A percentile compares a stretch with the other conserved stretches of the same genome.
Conservation (phyloP, 192 early-diverging fungal genomes). For the Backusella psychrophila region DNA sequence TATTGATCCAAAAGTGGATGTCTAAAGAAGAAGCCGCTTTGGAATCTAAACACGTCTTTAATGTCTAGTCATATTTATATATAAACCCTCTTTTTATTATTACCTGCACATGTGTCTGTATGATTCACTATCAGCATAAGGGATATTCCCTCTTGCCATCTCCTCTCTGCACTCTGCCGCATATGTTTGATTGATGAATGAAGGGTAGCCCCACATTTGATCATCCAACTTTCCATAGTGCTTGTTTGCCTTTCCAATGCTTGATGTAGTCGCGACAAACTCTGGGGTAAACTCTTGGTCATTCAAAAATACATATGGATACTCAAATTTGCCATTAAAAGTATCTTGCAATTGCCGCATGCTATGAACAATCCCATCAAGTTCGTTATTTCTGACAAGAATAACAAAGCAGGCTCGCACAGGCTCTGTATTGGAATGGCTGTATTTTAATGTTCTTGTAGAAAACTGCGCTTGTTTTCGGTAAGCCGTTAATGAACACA, state of each 20-base stretch:
- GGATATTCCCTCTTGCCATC: constrained; percentile 50
- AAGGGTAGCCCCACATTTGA: constrained; percentile 79
- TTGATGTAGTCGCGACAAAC: constrained; percentile 56
- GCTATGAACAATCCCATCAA: constrained; percentile 51
- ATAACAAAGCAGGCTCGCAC: constrained; percentile 42
- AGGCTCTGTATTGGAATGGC: neutral
- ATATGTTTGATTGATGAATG: constrained; percentile 66
- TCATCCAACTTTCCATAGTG: constrained; percentile 53
- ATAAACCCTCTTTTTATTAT: neutral
- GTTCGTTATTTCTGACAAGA: constrained; percentile 72
- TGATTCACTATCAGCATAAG: constrained; percentile 65
- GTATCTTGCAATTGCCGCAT: constrained; percentile 75
- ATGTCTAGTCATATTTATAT: neutral
- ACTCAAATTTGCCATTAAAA: constrained; percentile 77
- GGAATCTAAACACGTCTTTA: constrained; percentile 51
- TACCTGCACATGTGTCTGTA: constrained; percentile 81
- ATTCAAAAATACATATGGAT: constrained; percentile 91
- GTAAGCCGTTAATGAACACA: neutral
- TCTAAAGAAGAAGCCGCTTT: constrained; percentile 76
- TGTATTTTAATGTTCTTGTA: neutral
- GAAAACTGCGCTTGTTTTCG: neutral
- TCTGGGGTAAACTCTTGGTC: constrained; percentile 69
- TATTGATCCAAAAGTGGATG: constrained; percentile 69
- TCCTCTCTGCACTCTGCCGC: constrained; percentile 52
- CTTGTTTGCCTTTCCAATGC: constrained; percentile 52